These are phyloP conservation scores for Suhomyces prunicola DNA, from an alignment of 805 yeast genomes.

Conservation along the genomic window DNA sequence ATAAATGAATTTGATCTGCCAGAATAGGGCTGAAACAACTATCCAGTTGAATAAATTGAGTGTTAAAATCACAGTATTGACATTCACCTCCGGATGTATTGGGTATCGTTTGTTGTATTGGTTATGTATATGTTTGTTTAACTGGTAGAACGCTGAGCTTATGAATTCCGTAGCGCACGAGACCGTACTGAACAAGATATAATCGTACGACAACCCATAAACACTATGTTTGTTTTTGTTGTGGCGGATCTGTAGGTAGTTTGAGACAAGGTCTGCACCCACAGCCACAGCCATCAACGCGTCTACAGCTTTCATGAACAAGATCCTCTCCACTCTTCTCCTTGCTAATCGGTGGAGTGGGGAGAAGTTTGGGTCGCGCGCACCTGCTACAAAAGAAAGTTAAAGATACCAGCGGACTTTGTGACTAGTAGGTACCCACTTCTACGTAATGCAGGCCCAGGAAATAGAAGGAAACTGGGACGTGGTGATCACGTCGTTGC, in stretches of 20 bases:
- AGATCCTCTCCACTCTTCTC: neutral
- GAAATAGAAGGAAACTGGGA: slow-evolving; percentile 66
- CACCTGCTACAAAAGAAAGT: neutral
- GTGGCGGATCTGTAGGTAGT: slow-evolving; percentile 2
- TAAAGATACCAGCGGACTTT: neutral
- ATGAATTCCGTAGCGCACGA: slow-evolving; percentile 5
- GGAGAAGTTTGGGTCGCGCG: neutral
- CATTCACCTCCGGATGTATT: slow-evolving; percentile 15
- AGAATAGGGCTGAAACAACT: slow-evolving; percentile 6
- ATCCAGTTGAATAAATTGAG: neutral
- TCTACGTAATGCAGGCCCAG: slow-evolving; percentile 9
- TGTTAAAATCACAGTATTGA: neutral
- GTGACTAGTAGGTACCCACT: neutral
- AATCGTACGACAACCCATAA: slow-evolving; percentile 19
- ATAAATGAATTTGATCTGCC: slow-evolving; percentile 23
- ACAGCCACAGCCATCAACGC: neutral
- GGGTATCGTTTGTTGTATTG: slow-evolving; percentile 30
- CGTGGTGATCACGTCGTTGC: slow-evolving; percentile 59
- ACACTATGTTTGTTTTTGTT: slow-evolving; percentile 16
- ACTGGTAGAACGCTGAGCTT: slow-evolving; percentile 8
- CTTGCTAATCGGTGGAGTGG: neutral
- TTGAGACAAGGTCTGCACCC: neutral
- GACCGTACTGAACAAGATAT: slow-evolving; percentile 6
- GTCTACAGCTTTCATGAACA: neutral
- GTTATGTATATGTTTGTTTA: slow-evolving; percentile 3